Evolutionary conservation across 768 basidiomycete genomes (phyloP).

Genomic region (Exidia glandulosa): DNA sequence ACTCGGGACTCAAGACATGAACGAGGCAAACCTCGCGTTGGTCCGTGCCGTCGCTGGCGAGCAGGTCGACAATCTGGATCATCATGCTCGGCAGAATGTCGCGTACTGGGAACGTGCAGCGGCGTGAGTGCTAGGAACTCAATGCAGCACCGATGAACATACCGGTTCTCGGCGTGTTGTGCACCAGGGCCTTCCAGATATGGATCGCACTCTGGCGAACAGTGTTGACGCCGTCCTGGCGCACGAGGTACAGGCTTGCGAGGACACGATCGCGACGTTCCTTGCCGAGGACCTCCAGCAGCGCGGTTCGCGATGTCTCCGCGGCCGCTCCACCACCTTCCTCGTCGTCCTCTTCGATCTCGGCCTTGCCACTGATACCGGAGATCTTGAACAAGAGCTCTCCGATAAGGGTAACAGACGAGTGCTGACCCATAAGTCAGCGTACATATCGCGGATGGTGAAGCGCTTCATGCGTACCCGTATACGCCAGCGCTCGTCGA

Average conservation of each 20-base stretch:
- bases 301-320: slow-evolving; percentile 75
- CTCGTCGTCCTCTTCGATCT: slow-evolving; percentile 67
- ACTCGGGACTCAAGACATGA: not conserved
- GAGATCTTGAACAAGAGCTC: slow-evolving; percentile 94
- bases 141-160: slow-evolving; percentile 9
- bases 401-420: slow-evolving; percentile 90
- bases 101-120: slow-evolving; percentile 43
- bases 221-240: slow-evolving; percentile 82
- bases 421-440: slow-evolving; percentile 46
- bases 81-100: slow-evolving; percentile 86
- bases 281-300: slow-evolving; percentile 77
- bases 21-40: slow-evolving; percentile 68
- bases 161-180: slow-evolving; percentile 90
- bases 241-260: slow-evolving; percentile 81
- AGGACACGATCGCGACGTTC: slow-evolving; percentile 88
- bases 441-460: not conserved
- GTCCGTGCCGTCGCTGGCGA: slow-evolving; percentile 71
- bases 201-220: slow-evolving; percentile 88
- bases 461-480: slow-evolving; percentile 41
- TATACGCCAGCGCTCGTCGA: slow-evolving; percentile 91
- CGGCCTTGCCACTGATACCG: slow-evolving; percentile 84
- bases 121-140: not conserved
- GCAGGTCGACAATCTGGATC: slow-evolving; percentile 60
- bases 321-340: slow-evolving; percentile 50
- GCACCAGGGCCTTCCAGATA: slow-evolving; percentile 96